Conservation (phyloP, 805 yeast genomes). For the Saccharomycopsis schoenii region DNA sequence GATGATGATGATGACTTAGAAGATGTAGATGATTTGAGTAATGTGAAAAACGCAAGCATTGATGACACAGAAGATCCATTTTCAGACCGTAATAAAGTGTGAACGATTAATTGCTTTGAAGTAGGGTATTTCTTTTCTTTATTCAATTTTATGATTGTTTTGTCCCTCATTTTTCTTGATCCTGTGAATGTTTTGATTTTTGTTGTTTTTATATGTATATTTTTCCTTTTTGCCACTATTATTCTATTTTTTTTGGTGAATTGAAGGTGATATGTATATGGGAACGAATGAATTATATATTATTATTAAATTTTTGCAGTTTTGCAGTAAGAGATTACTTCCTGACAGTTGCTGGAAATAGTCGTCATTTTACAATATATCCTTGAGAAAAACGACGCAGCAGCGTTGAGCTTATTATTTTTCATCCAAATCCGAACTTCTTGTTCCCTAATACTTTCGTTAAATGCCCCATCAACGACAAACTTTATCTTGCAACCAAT, state of each 20-base stretch:
- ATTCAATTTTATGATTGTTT: not conserved
- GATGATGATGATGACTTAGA: slow-evolving; percentile 15
- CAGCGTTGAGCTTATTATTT: too few species aligned
- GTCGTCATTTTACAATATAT: too few species aligned
- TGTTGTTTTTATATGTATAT: not conserved
- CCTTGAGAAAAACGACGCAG: too few species aligned
- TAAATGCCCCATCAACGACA: too few species aligned
- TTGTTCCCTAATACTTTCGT: too few species aligned
- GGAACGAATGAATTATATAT: not conserved
- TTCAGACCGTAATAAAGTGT: slow-evolving; percentile 1
- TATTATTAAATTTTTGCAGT: not conserved
- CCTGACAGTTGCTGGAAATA: not conserved
- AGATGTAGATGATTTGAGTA: slow-evolving; percentile 6
- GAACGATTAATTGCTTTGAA: not conserved
- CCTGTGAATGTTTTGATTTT: not conserved
- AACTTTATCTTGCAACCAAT: too few species aligned
- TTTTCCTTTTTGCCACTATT: not conserved
- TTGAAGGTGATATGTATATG: not conserved
- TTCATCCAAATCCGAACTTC: too few species aligned
- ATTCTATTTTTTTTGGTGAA: too few species aligned
- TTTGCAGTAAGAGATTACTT: too few species aligned
- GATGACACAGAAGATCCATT: slow-evolving; percentile 7
- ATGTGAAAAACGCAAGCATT: not conserved
- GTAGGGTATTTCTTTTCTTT: not conserved
- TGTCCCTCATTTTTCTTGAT: not conserved